Percentiles rank a stretch among this genome's conserved stretches.
phyloP scores from a whole-genome alignment of 345 rosid genomes.

The Carallia brachiata region DNA sequence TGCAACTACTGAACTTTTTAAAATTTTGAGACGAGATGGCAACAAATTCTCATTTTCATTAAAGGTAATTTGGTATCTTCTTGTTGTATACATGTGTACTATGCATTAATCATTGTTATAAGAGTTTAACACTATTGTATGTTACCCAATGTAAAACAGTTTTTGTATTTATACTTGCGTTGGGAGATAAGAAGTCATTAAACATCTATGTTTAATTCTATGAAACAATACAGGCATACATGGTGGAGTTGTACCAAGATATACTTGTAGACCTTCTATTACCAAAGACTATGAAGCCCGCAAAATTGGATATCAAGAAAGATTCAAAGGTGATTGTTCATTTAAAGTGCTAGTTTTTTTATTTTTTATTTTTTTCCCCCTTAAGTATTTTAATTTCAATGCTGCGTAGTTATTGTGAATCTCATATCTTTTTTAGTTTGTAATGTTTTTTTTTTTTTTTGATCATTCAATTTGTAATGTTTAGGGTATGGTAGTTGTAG shows the following conservation, averaged over 20 bases:
- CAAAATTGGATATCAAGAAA: slow-evolving; percentile 89
- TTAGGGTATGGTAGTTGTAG: slow-evolving; percentile 90
- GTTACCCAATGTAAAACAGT: no score
- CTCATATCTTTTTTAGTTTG: slow-evolving; percentile 12
- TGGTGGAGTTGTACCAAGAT: slow-evolving; percentile 97
- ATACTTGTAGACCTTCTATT: slow-evolving; percentile 80
- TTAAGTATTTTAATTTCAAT: not conserved
- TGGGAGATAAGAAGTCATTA: no score
- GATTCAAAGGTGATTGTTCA: slow-evolving; percentile 65
- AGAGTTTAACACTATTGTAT: no score
- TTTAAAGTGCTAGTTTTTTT: not conserved
- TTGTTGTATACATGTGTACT: not conserved
- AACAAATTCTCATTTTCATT: slow-evolving; percentile 80
- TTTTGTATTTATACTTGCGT: no score
- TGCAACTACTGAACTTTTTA: slow-evolving; percentile 85
- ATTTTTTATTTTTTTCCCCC: not conserved
- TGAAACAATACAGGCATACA: slow-evolving; percentile 63
- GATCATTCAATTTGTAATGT: slow-evolving; percentile 5
- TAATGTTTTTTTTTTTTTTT: not conserved
- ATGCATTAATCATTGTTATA: no score
- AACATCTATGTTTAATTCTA: not conserved
- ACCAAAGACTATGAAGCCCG: slow-evolving; percentile 63
- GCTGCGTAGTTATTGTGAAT: not conserved
- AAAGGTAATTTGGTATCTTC: slow-evolving; percentile 47
- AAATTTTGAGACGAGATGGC: slow-evolving; percentile 65